A percentile compares a stretch with the other conserved stretches of the same genome.
phyloP scores from a whole-genome alignment of 2,329 filamentous ascomycete species.

The Beauveria brongniartii region DNA sequence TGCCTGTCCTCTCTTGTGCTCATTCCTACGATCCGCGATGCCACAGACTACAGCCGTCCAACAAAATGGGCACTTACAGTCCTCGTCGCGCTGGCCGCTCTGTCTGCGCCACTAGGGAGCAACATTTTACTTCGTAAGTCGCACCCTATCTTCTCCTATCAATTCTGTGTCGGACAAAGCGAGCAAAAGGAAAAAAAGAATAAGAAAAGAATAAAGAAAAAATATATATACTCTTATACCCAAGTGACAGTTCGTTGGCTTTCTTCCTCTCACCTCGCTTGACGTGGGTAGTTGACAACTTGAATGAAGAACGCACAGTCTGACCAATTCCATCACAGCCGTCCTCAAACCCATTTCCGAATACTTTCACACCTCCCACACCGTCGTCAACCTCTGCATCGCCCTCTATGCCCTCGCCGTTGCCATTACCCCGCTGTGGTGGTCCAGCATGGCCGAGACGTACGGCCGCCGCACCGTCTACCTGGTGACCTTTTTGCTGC shows the following conservation, averaged over 20 bases:
- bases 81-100: background rate
- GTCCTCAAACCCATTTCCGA: slow-evolving; percentile 55
- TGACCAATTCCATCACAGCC: slow-evolving; percentile 36
- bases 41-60: background rate
- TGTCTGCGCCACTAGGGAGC: background rate
- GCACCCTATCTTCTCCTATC: no score
- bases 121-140: background rate
- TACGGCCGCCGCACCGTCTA: slow-evolving; percentile 72
- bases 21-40: background rate
- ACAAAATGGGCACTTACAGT: background rate
- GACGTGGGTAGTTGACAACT: background rate
- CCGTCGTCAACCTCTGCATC: slow-evolving; percentile 66
- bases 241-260: background rate
- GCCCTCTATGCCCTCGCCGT: slow-evolving; percentile 77
- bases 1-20: background rate
- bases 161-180: background rate
- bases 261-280: background rate
- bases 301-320: background rate
- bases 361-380: slow-evolving; percentile 54
- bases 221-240: background rate
- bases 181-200: background rate
- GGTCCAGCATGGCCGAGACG: slow-evolving; percentile 71
- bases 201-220: background rate
- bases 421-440: slow-evolving; percentile 81
- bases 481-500: slow-evolving; percentile 63